phyloP scores from a whole-genome alignment of 371 early-diverging fungal genomes.

The Funneliformis caledonium region DNA sequence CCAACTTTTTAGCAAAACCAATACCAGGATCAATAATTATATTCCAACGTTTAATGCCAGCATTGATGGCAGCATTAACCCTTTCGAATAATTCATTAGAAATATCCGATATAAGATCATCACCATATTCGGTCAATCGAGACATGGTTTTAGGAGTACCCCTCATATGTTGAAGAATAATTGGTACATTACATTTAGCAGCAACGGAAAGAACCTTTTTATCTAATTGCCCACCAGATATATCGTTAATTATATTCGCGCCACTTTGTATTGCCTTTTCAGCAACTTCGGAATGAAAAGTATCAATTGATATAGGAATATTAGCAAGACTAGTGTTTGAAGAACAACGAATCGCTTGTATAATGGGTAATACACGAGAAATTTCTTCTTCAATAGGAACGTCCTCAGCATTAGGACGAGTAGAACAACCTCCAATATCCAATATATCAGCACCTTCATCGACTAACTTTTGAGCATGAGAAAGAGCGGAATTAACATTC shows the following conservation, averaged over 20 bases:
- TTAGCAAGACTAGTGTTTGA: constrained; percentile 51
- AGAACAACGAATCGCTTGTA: constrained; percentile 70
- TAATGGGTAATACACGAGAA: constrained; percentile 87
- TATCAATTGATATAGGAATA: constrained; percentile 91
- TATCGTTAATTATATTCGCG: constrained; percentile 92
- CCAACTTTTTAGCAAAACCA: constrained; percentile 92
- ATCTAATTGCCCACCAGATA: constrained; percentile 89
- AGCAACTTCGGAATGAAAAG: constrained; percentile 87
- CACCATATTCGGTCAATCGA: constrained; percentile 69
- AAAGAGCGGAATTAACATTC: constrained; percentile 70
- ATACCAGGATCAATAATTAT: constrained; percentile 96
- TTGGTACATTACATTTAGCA: constrained; percentile 83
- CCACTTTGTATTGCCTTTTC: constrained; percentile 83
- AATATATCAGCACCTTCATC: constrained; percentile 89
- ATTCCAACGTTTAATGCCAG: constrained; percentile 94
- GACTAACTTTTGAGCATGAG: constrained; percentile 72
- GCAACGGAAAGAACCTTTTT: constrained; percentile 78
- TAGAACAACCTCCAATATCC: constrained; percentile 97
- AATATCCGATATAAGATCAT: constrained; percentile 78
- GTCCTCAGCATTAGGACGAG: constrained; percentile 86
- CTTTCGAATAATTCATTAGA: constrained; percentile 65
- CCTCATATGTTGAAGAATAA: constrained; percentile 96
- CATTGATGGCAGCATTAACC: constrained; percentile 70
- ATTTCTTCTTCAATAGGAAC: constrained; percentile 80
- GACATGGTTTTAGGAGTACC: constrained; percentile 93